Percentiles rank a stretch among this genome's conserved stretches.
Conservation (phyloP, 1,284 basidiomycete species). For the Moesziomyces sp. region DNA sequence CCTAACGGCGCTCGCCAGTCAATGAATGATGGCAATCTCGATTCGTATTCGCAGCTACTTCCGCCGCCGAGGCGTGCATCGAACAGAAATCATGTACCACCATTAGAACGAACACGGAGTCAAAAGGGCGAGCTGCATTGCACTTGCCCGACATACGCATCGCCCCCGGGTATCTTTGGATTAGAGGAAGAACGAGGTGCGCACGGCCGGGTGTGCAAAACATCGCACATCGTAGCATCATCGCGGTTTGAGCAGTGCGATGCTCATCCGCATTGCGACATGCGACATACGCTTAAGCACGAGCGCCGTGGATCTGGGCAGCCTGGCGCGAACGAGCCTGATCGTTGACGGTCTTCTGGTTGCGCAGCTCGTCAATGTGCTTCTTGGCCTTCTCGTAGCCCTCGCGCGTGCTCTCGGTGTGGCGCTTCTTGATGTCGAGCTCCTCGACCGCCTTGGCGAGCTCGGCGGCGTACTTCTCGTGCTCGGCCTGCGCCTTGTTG, state of each 20-base stretch:
- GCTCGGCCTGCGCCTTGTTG: conserved; percentile 50
- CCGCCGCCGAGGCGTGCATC: too few relatives aligned
- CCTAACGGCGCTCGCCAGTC: not conserved
- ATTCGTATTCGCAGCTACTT: not conserved
- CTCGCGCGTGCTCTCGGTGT: conserved; percentile 47
- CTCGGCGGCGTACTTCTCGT: conserved; percentile 55
- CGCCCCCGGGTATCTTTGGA: conserved; percentile 1
- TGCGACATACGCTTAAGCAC: not conserved
- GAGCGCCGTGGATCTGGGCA: conserved; percentile 39
- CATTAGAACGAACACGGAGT: not conserved
- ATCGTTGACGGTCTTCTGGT: conserved; percentile 55
- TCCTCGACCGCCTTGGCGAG: conserved; percentile 57
- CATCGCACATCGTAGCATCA: too few relatives aligned
- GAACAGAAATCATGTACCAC: not conserved
- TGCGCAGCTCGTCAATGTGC: conserved; percentile 52
- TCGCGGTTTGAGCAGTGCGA: too few relatives aligned
- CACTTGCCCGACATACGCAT: not conserved
- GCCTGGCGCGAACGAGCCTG: conserved; percentile 47
- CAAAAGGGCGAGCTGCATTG: not conserved
- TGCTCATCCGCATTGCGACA: not conserved
- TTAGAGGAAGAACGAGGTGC: not conserved
- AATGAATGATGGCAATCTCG: not conserved
- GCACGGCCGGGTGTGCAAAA: not conserved
- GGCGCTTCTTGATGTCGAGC: conserved; percentile 62
- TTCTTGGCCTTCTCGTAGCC: conserved; percentile 54